Base-by-base conservation (phyloP, 2,329 filamentous ascomycete genomes). In the Rhytidhysteron rufulum region DNA sequence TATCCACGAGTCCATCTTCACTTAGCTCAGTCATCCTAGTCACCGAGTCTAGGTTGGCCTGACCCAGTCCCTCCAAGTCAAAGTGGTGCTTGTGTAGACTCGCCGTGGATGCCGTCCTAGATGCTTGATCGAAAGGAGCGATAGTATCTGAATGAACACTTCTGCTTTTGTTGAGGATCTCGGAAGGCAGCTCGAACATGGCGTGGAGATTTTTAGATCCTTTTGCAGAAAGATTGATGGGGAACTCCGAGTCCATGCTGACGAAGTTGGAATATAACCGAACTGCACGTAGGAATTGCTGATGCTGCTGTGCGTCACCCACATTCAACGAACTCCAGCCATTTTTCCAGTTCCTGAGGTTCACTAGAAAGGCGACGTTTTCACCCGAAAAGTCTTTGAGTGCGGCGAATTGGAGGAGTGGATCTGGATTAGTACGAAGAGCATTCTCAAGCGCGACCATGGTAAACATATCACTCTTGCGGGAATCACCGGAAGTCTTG, bases 381-480 rank as follows among this genome's bases (percentile, higher is more conserved):
- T 62, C 61, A 13, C 60, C 60, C 4, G 51, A 58, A 39, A 63
- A 64, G 31, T 64, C 60, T 30, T 62, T 60, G 1, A 63, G 40
- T 1, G 59, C 58, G 19, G 60, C 58, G 27, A 63, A 64, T 16
- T 56, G 43, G 1, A 63, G 50, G 3, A 63, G 50, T 4, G 60
- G 60, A 19, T 54, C 40, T 15, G 60, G 47, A 13, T 63, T 61
- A 4, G 50, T 55, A 6, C 53, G 41, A 11, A 64, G 46, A 16
- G 60, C 54, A 25, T 60, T 60, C 34, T 63, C 60, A 4, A 63
- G 41, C 4, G 58, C 57, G 13, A 48, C 53, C 60, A 64, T 63
- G 10, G 58, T 64, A 34, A 58, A 48, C 45, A 64, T 57, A 19
- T 55, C 57, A 3, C 53, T 58, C 33, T 54, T 57, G 4, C 49